Evolutionary conservation across 495 filamentous ascomycete species (phyloP).

Genomic region (Hyaloscypha variabilis): DNA sequence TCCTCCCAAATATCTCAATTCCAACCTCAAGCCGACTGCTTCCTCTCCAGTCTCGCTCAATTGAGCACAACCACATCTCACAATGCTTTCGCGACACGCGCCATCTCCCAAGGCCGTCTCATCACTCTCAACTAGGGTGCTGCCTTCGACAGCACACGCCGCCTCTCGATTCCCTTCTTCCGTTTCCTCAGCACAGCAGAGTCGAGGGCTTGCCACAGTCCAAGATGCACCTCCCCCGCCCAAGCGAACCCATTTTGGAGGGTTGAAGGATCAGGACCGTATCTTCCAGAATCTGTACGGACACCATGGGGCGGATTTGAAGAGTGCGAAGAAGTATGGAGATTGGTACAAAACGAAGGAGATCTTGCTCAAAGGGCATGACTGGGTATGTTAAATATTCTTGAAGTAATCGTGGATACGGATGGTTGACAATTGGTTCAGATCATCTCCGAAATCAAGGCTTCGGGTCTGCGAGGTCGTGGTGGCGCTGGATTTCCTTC

Average conservation of each 20-base stretch:
- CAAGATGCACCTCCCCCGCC: constrained; percentile 73
- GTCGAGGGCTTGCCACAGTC: constrained; percentile 81
- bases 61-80: constrained; percentile 34
- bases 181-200: constrained; percentile 42
- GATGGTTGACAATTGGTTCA: constrained; percentile 35
- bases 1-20: constrained; percentile 14
- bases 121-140: constrained; percentile 56
- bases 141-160: constrained; percentile 46
- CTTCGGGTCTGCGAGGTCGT: constrained; percentile 91
- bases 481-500: constrained; percentile 98
- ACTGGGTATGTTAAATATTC: constrained; percentile 67
- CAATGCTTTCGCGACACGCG: constrained; percentile 43
- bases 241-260: constrained; percentile 76
- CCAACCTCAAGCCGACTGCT: constrained; percentile 21
- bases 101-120: constrained; percentile 49
- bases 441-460: constrained; percentile 96
- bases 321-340: constrained; percentile 95
- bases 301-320: constrained; percentile 86
- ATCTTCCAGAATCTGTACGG: constrained; percentile 99
- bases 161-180: constrained; percentile 39
- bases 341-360: constrained; percentile 99
- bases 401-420: not conserved
- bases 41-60: constrained; percentile 26
- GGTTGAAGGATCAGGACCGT: constrained; percentile 90
- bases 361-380: constrained; percentile 93